A percentile compares a stretch with the other conserved stretches of the same genome.
phyloP scores from a whole-genome alignment of 2,329 filamentous ascomycete genomes.

The Aspergillus ustus region DNA sequence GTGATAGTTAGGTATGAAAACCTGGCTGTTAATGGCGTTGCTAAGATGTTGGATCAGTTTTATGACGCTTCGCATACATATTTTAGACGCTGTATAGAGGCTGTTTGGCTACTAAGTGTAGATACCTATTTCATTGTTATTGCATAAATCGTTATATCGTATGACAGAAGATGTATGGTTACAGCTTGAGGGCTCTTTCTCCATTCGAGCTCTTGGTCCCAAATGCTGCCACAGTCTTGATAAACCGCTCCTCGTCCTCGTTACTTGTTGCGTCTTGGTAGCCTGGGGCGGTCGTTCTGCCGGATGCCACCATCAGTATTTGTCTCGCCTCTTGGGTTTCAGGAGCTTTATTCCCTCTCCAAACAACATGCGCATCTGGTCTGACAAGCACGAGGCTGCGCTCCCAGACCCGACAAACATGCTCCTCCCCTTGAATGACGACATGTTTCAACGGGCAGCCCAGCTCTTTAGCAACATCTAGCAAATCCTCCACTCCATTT shows the following conservation, averaged over 20 bases:
- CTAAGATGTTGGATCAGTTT: background rate
- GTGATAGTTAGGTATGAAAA: constrained; percentile 24
- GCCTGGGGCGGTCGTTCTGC: background rate
- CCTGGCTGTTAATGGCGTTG: background rate
- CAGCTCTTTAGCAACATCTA: background rate
- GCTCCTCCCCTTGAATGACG: background rate
- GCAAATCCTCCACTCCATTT: background rate
- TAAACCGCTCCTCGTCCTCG: background rate
- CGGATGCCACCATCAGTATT: constrained; percentile 2
- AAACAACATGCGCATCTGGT: constrained; percentile 13
- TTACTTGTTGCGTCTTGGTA: background rate
- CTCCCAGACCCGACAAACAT: constrained; percentile 6
- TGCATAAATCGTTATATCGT: background rate
- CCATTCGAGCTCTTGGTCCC: background rate
- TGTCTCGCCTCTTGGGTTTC: background rate
- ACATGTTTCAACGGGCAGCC: constrained; percentile 4
- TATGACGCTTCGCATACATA: constrained; percentile 4
- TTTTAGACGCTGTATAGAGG: constrained; percentile 18
- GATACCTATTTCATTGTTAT: constrained; percentile 14
- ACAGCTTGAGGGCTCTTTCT: background rate
- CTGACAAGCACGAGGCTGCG: constrained; percentile 5
- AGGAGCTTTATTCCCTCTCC: constrained; percentile 1
- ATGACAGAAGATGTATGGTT: background rate
- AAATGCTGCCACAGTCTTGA: background rate
- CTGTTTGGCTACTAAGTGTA: constrained; percentile 11